phyloP scores from a whole-genome alignment of 1,139 yeast species.

The Yamadazyma atlantica region DNA sequence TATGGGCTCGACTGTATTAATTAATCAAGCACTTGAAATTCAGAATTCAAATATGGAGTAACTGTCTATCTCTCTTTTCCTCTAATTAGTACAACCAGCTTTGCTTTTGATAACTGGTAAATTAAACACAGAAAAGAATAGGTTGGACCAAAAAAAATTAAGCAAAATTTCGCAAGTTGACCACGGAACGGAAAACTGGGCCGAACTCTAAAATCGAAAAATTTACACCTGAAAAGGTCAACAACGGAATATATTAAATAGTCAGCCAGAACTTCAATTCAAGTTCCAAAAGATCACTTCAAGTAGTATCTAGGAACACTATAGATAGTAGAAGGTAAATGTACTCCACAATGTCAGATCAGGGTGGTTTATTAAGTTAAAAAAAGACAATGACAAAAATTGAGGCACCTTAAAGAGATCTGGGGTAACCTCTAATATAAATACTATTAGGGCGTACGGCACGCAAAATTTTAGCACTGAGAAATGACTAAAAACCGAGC shows the following conservation, averaged over 20 bases:
- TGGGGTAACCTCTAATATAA: neutral
- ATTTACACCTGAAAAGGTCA: neutral
- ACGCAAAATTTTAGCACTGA: too few species aligned
- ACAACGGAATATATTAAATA: too few species aligned
- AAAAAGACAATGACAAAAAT: neutral
- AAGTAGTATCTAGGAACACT: too few species aligned
- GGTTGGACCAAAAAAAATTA: neutral
- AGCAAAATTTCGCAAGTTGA: neutral
- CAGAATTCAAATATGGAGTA: too few species aligned
- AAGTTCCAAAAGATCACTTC: too few species aligned
- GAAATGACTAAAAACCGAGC: too few species aligned
- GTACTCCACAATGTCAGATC: neutral
- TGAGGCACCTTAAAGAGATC: neutral
- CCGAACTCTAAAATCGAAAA: neutral
- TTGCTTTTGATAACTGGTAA: neutral
- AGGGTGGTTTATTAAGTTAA: neutral
- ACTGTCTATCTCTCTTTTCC: too few species aligned
- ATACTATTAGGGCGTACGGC: neutral
- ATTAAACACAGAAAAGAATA: neutral
- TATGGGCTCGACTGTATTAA: too few species aligned
- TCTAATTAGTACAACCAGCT: neutral
- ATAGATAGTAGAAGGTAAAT: too few species aligned
- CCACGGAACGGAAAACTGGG: neutral
- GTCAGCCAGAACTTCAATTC: too few species aligned
- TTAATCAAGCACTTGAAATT: too few species aligned